Conservation (phyloP, 1,139 yeast species). For the Yamadazyma taylorii region DNA sequence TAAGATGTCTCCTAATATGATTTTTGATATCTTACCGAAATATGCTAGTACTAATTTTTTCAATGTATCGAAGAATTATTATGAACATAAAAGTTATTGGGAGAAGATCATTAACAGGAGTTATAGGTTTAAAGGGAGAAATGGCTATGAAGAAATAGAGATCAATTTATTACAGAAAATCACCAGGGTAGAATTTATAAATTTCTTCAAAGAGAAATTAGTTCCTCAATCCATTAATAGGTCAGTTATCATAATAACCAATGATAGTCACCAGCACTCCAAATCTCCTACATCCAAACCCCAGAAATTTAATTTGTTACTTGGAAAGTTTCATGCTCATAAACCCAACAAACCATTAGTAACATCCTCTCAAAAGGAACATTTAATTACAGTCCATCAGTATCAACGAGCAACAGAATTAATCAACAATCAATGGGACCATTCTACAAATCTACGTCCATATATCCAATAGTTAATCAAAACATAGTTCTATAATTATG, state of each 20-base stretch:
- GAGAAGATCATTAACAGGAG: conserved; percentile 48
- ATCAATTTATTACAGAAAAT: conserved; percentile 21
- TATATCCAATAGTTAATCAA: background rate
- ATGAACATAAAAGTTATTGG: conserved; percentile 45
- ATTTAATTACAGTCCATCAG: background rate
- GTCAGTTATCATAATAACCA: conserved; percentile 19
- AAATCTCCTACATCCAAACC: too few species aligned
- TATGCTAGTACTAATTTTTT: conserved; percentile 27
- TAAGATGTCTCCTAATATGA: conserved; percentile 20
- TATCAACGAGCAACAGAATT: background rate
- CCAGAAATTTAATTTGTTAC: too few species aligned
- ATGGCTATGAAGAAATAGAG: conserved; percentile 39
- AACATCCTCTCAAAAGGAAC: background rate
- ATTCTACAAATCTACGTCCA: background rate
- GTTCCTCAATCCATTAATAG: conserved; percentile 37
- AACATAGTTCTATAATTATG: too few species aligned
- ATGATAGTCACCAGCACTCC: background rate
- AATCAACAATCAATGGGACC: background rate
- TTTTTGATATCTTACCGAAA: conserved; percentile 23
- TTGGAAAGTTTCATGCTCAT: too few species aligned
- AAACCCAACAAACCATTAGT: too few species aligned
- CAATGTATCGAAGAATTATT: conserved; percentile 25
- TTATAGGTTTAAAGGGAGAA: conserved; percentile 32
- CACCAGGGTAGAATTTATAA: conserved; percentile 26
- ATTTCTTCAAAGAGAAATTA: conserved; percentile 31